A percentile compares a stretch with the other conserved stretches of the same genome.
Conservation (phyloP, 257 asterid species). For the Anisodus acutangulus region DNA sequence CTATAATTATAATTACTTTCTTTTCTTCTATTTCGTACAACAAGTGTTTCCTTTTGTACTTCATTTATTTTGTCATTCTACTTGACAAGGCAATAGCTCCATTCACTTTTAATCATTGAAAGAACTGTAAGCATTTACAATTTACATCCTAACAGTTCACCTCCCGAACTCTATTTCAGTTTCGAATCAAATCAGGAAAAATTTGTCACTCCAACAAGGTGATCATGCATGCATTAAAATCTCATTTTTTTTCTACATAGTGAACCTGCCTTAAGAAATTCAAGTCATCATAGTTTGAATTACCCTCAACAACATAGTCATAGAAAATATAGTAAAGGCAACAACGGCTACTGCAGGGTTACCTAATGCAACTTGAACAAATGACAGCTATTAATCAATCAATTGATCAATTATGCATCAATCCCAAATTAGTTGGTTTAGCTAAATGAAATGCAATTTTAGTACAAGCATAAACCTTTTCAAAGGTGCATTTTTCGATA, state of each 20-base stretch:
- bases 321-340: slow-evolving; percentile 14
- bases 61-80: background rate
- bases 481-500: background rate
- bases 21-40: background rate
- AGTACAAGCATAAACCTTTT: background rate
- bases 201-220: background rate
- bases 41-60: background rate
- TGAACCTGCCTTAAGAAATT: slow-evolving; percentile 4
- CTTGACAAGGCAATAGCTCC: slow-evolving; percentile 23
- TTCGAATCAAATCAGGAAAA: background rate
- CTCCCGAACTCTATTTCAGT: background rate
- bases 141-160: background rate
- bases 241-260: background rate
- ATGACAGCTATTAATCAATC: slow-evolving; percentile 17
- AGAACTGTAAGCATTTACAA: background rate
- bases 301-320: background rate
- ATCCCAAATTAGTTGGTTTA: background rate
- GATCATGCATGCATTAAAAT: slow-evolving; percentile 24
- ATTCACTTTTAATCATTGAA: background rate
- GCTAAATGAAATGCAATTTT: background rate
- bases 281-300: slow-evolving; percentile 8
- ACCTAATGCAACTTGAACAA: background rate
- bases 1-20: slow-evolving; percentile 3
- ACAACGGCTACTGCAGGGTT: background rate
- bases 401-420: slow-evolving; percentile 9